Evolutionary conservation across 306 rosid species (phyloP).

Genomic region (Sechiopsis laciniata): DNA sequence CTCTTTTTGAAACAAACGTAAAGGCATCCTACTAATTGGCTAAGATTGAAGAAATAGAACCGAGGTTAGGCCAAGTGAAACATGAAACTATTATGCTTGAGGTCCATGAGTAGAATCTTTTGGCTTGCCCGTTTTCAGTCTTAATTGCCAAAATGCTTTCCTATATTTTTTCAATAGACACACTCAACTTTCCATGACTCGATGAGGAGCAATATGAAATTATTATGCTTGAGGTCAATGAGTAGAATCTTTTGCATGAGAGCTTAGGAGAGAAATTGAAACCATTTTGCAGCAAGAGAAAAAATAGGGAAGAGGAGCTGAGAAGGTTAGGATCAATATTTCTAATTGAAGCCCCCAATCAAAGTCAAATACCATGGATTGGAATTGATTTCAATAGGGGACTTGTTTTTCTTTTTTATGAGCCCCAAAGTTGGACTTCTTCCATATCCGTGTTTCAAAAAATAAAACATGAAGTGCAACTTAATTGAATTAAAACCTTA

Average conservation of each 20-base stretch:
- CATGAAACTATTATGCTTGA: not conserved
- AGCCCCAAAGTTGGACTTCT: not conserved
- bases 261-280: not conserved
- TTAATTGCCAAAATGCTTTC: not conserved
- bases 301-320: not conserved
- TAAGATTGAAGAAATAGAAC: not conserved
- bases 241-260: not conserved
- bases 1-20: too few species aligned
- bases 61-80: not conserved
- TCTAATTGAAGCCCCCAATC: not conserved
- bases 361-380: not conserved
- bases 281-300: not conserved
- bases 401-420: not conserved
- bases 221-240: not conserved
- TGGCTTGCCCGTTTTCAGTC: not conserved
- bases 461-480: constrained; percentile 4
- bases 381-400: not conserved
- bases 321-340: not conserved
- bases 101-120: too few species aligned
- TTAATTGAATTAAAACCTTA: not conserved
- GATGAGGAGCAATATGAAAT: not conserved
- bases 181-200: not conserved
- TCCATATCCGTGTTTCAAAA: not conserved
- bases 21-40: not conserved
- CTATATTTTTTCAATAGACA: not conserved